Percentiles rank a stretch among this genome's conserved stretches.
Conservation (phyloP, 1,139 yeast species). For the Entelexis paramagnoliae region DNA sequence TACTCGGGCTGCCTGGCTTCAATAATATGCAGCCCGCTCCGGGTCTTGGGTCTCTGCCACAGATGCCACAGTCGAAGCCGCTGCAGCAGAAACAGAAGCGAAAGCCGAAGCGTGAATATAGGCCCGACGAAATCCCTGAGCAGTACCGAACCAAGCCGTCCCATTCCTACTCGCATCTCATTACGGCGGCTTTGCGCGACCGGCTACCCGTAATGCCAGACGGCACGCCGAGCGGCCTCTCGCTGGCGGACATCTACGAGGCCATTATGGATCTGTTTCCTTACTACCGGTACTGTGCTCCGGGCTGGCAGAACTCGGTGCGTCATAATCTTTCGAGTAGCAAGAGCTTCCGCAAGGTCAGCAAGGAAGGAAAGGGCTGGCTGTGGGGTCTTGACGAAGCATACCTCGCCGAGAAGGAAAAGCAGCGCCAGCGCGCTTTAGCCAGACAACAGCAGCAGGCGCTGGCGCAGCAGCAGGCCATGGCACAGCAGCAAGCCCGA, state of each 20-base stretch:
- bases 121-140: constrained; percentile 63
- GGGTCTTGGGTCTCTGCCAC: constrained; percentile 17
- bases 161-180: constrained; percentile 65
- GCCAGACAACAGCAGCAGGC: constrained; percentile 28
- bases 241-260: constrained; percentile 74
- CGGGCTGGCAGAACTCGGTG: constrained; percentile 87
- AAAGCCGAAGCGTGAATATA: constrained; percentile 29
- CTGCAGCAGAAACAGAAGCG: constrained; percentile 16
- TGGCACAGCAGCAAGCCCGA: constrained; percentile 22
- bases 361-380: constrained; percentile 83
- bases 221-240: constrained; percentile 53
- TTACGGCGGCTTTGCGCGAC: constrained; percentile 65
- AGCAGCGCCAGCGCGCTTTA: constrained; percentile 47
- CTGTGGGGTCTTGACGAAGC: constrained; percentile 84
- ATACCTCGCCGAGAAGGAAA: constrained; percentile 71
- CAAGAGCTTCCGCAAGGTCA: constrained; percentile 67
- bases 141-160: constrained; percentile 77
- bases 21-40: constrained; percentile 16
- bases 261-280: constrained; percentile 83
- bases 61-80: constrained; percentile 5
- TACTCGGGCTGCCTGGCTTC: constrained; percentile 14
- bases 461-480: constrained; percentile 23
- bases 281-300: constrained; percentile 83
- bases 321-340: constrained; percentile 79
- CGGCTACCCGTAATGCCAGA: constrained; percentile 36